Percentiles rank a stretch among this genome's conserved stretches.
Conservation (phyloP, 495 filamentous ascomycete species). For the Terfezia claveryi region DNA sequence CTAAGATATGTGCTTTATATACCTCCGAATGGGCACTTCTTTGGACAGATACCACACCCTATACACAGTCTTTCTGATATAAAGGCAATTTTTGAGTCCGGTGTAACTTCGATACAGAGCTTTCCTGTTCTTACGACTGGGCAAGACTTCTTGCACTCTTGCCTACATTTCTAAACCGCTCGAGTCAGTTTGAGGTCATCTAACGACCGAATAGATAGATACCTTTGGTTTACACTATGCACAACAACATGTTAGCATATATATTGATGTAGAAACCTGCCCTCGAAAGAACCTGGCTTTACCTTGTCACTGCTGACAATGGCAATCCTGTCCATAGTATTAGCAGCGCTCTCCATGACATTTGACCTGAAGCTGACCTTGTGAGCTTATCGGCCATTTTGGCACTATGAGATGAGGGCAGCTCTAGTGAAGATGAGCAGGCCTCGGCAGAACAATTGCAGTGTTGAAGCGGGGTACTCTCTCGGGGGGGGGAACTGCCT, state of each 20-base stretch:
- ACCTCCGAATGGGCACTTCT: slow-evolving; percentile 89
- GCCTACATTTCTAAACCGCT: slow-evolving; percentile 54
- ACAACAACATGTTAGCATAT: background rate
- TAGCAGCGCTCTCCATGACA: background rate
- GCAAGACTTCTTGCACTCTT: slow-evolving; percentile 98
- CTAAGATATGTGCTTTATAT: background rate
- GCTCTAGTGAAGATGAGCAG: no score
- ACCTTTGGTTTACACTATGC: slow-evolving; percentile 92
- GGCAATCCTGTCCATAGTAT: slow-evolving; percentile 45
- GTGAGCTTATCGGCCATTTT: background rate
- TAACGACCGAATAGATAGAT: slow-evolving; percentile 4
- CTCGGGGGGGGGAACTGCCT: no score
- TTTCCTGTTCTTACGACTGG: slow-evolving; percentile 95
- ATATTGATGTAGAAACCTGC: no score
- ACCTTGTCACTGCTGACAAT: slow-evolving; percentile 97
- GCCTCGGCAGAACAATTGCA: no score
- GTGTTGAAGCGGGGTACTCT: no score
- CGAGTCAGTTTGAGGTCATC: slow-evolving; percentile 1
- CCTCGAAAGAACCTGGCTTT: slow-evolving; percentile 11
- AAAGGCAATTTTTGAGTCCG: slow-evolving; percentile 87
- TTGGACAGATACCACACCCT: slow-evolving; percentile 96
- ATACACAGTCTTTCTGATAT: slow-evolving; percentile 90
- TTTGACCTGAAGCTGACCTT: background rate
- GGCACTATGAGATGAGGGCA: background rate
- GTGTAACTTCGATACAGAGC: slow-evolving; percentile 83